These are phyloP conservation scores for Eucalyptus decipiens DNA, from an alignment of 345 rosid genomes.

Conservation along the genomic window DNA sequence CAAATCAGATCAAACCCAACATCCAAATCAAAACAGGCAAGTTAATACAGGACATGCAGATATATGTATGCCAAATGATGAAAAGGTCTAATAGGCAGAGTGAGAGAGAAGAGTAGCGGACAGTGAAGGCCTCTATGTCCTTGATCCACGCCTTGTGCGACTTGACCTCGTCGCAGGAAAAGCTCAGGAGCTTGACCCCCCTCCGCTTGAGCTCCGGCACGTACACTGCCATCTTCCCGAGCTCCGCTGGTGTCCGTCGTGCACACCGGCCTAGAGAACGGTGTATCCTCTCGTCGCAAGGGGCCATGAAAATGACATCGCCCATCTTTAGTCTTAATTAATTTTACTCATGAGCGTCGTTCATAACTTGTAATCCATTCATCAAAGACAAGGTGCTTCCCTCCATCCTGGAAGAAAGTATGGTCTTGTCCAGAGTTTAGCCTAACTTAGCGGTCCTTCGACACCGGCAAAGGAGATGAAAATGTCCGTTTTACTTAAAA, in stretches of 20 bases:
- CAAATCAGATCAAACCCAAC: background rate
- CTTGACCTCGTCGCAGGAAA: constrained; percentile 57
- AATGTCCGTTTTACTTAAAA: no score
- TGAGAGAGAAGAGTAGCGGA: background rate
- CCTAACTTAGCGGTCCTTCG: no score
- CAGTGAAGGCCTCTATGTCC: constrained; percentile 64
- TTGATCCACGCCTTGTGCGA: constrained; percentile 66
- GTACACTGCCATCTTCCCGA: constrained; percentile 48
- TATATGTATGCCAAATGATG: background rate
- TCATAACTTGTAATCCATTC: no score
- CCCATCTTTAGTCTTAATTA: no score
- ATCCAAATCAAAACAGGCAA: background rate
- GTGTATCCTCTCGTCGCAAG: no score
- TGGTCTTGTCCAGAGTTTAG: no score
- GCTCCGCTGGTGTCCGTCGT: constrained; percentile 86
- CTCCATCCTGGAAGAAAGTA: no score
- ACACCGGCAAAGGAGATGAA: no score
- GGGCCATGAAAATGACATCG: no score
- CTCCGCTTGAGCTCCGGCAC: constrained; percentile 30
- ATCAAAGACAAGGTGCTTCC: no score
- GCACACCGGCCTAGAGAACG: constrained; percentile 58
- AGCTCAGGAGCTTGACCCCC: constrained; percentile 65
- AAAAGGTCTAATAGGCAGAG: no score
- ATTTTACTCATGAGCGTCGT: no score
- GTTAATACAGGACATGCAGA: background rate